Percentiles rank a stretch among this genome's conserved stretches.
Evolutionary conservation across 106 monocot species (phyloP).

Genomic region (Platanthera guangdongensis): DNA sequence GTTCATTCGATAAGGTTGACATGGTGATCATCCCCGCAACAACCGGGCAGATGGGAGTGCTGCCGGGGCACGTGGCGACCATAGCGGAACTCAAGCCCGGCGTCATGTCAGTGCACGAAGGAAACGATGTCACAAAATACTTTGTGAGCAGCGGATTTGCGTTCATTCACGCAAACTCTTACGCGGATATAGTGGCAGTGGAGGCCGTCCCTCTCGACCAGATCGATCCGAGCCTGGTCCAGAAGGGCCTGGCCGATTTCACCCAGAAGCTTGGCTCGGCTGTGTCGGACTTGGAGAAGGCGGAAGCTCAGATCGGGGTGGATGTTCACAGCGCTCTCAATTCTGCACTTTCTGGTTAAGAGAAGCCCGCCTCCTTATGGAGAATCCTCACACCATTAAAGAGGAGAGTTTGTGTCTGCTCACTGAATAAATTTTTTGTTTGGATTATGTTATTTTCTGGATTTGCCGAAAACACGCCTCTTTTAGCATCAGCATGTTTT

Average conservation of each 20-base stretch:
- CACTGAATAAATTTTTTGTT: too few species aligned
- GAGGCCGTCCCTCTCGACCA: slow-evolving; percentile 76
- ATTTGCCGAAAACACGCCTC: too few species aligned
- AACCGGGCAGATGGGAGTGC: slow-evolving; percentile 86
- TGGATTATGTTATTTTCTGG: too few species aligned
- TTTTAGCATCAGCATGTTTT: too few species aligned
- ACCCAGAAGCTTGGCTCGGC: slow-evolving; percentile 76
- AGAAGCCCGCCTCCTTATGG: neutral
- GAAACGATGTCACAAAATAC: slow-evolving; percentile 66
- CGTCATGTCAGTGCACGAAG: slow-evolving; percentile 79
- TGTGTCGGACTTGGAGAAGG: slow-evolving; percentile 71
- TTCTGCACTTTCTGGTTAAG: slow-evolving; percentile 57
- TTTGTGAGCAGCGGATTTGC: slow-evolving; percentile 93
- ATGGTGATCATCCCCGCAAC: slow-evolving; percentile 82
- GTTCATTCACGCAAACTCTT: slow-evolving; percentile 86
- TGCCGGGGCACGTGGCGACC: slow-evolving; percentile 84
- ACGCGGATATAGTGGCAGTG: slow-evolving; percentile 73
- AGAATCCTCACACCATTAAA: neutral
- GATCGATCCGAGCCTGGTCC: slow-evolving; percentile 60
- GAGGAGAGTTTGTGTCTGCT: neutral
- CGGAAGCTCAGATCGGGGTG: slow-evolving; percentile 84
- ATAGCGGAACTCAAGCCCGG: slow-evolving; percentile 96
- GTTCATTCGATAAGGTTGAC: slow-evolving; percentile 41
- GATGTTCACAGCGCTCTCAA: slow-evolving; percentile 90
- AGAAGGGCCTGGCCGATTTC: slow-evolving; percentile 79